Evolutionary conservation across 495 filamentous ascomycete species (phyloP), one percentile per base, ranked within the genome.

Genomic region (Oleoguttula mirabilis): DNA sequence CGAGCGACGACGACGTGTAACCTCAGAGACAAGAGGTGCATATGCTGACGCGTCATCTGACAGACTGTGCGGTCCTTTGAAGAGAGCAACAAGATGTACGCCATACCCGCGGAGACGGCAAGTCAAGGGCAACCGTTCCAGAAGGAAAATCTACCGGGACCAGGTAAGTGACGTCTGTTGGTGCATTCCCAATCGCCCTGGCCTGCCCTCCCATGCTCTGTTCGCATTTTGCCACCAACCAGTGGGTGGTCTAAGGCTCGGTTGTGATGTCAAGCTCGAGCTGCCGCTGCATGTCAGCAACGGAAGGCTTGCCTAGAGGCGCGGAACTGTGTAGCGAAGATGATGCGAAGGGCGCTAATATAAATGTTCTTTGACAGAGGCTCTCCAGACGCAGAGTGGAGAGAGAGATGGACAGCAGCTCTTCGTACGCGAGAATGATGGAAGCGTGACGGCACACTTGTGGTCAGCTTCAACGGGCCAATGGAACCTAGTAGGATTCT

Each of bases 321-420:
- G n/a, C n/a, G n/a, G n/a, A n/a, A n/a, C n/a, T n/a, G n/a, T n/a
- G n/a, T n/a, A n/a, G n/a, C n/a, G n/a, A n/a, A n/a, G n/a, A n/a
- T n/a, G n/a, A n/a, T n/a, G n/a, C n/a, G n/a, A n/a, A n/a, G n/a
- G n/a, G n/a, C n/a, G n/a, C n/a, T n/a, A n/a, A 20, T 10, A 38
- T n/a, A 10, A 5, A 30, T 10, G 17, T 14, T 19, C 19, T 8
- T 2, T 36, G 14, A 6, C 21, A 31, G 84, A 90, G 3, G 94
- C 93, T 52, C 65, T 99, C 10, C 68, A 73, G 43, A 71, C 73
- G 36, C 84, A 84, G 42, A 75, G 76, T 0, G 90, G 90, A 7
- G 84, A 79, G 15, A 93, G 94, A 60, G 90, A 96, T 46, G 90
- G 90, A 11, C 90, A 96, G 55, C 77, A 94, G 15, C 76, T 85